These are phyloP conservation scores for Colletotrichum lini DNA, from an alignment of 2,329 filamentous ascomycete species.

Conservation along the genomic window DNA sequence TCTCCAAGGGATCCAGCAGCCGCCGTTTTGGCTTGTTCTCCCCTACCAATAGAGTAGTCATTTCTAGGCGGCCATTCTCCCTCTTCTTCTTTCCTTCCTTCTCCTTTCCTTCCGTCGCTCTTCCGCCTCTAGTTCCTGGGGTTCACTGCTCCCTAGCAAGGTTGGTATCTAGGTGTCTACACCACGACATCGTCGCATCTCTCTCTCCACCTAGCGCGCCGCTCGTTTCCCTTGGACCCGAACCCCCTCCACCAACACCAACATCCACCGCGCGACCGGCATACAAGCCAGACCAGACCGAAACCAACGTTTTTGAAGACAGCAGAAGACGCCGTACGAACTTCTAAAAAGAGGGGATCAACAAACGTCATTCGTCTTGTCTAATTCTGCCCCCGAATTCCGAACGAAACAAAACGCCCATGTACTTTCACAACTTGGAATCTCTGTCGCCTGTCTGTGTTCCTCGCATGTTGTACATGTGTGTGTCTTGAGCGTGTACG, in stretches of 20 bases:
- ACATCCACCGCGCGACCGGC: slow-evolving; percentile 25
- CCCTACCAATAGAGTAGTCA: too few relatives aligned
- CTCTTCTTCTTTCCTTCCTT: background rate
- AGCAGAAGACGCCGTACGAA: background rate
- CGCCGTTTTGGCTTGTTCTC: background rate
- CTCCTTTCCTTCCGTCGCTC: background rate
- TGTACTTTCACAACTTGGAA: slow-evolving; percentile 5
- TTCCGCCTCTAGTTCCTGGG: background rate
- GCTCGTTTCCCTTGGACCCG: slow-evolving; percentile 29
- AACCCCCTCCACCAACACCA: slow-evolving; percentile 12
- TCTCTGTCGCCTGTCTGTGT: background rate
- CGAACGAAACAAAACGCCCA: background rate
- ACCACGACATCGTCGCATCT: slow-evolving; percentile 8
- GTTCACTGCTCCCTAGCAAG: background rate
- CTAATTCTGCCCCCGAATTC: background rate
- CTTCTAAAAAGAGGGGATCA: background rate
- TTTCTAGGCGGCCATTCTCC: background rate
- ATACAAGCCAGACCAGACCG: background rate
- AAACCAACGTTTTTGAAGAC: slow-evolving; percentile 28
- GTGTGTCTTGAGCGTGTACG: slow-evolving; percentile 3
- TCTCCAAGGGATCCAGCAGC: background rate
- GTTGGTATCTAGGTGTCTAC: background rate
- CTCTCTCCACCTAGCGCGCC: slow-evolving; percentile 2
- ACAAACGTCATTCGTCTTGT: background rate
- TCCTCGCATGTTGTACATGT: slow-evolving; percentile 9